Percentiles rank a stretch among this genome's conserved stretches.
Evolutionary conservation across 2,329 filamentous ascomycete species (phyloP).

Genomic region (Hortaea sp.): DNA sequence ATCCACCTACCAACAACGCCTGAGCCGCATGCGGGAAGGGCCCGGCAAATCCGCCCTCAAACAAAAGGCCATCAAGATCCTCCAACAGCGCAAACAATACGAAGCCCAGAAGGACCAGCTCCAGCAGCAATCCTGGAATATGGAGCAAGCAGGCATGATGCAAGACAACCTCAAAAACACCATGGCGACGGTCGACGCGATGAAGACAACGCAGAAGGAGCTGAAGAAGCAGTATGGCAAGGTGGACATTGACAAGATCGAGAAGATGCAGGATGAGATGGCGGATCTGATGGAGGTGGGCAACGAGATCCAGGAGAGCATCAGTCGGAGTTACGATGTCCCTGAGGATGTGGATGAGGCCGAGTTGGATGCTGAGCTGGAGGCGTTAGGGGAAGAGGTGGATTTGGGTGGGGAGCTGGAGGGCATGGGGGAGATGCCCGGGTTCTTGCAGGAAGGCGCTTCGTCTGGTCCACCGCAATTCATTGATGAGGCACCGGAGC

Average conservation of each 20-base stretch:
- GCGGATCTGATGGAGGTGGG: slow-evolving; percentile 94
- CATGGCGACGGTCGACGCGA: slow-evolving; percentile 95
- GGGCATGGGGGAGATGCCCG: slow-evolving; percentile 54
- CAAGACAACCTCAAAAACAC: slow-evolving; percentile 97
- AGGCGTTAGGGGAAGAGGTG: slow-evolving; percentile 89
- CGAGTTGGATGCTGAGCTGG: slow-evolving; percentile 90
- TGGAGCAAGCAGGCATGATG: slow-evolving; percentile 98
- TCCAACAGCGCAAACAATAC: slow-evolving; percentile 89
- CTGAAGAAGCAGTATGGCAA: slow-evolving; percentile 92
- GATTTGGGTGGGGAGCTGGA: slow-evolving; percentile 61
- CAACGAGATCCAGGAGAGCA: slow-evolving; percentile 95
- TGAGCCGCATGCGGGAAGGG: slow-evolving; percentile 88
- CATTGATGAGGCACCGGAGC: slow-evolving; percentile 72
- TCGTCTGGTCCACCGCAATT: slow-evolving; percentile 60
- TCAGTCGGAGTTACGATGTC: slow-evolving; percentile 83
- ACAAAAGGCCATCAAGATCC: slow-evolving; percentile 85
- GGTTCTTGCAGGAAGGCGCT: slow-evolving; percentile 71
- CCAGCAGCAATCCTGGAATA: slow-evolving; percentile 92
- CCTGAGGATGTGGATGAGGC: slow-evolving; percentile 96
- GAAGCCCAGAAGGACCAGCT: slow-evolving; percentile 90
- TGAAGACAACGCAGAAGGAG: slow-evolving; percentile 93
- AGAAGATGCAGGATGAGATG: slow-evolving; percentile 98
- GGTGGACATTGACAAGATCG: slow-evolving; percentile 94
- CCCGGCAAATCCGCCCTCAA: slow-evolving; percentile 88
- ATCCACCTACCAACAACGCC: slow-evolving; percentile 73